Base-by-base conservation (phyloP, 2,329 filamentous ascomycete genomes). In the Paecilomyces sp. region DNA sequence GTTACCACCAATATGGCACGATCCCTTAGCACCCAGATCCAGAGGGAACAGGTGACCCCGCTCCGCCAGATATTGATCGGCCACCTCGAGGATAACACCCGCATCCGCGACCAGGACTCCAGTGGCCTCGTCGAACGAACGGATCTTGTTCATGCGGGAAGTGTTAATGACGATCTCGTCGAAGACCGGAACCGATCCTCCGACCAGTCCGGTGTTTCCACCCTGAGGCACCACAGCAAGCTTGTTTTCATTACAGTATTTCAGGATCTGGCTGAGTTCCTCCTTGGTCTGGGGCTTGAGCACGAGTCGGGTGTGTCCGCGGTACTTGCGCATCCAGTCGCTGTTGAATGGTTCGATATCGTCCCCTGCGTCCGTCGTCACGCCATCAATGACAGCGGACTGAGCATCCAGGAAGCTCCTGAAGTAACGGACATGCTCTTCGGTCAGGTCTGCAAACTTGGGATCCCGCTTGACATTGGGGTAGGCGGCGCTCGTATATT, bases 291-390 rank as follows among this genome's bases (percentile, higher is more conserved):
- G 85, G 11, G 94, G 94, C 77, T 92, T 95, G 63, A 99, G 79
- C 3, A 97, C 92, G 28, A 99, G 80, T 70, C 88, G 86, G 62
- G 90, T 87, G 76, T 97, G 92, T 31, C 94, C 95, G 62, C 90
- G 88, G 80, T 96, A 99, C 79, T 99, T 99, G 76, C 90, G 88
- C 92, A 99, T 97, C 94, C 95, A 99, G 78, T 99, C 94, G 72
- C 88, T 86, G 77, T 99, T 99, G 83, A 92, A 99, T 7, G 90
- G 85, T 72, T 94, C 91, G 65, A 97, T 83, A 71, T 97, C 94
- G 68, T 90, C 89, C 2, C 82, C 79, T 13, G 86, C 86, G 74
- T 92, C 86, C 66, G 85, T 76, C 3, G 86, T 90, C 58, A 96
- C 83, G 56, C 91, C 91, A 72, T 97, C 92, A 62, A 97, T 85